A percentile compares a stretch with the other conserved stretches of the same genome.
These are phyloP conservation scores for Hsuehochloa calcarea DNA, from an alignment of 176 grass and related monocot genomes.

Conservation along the genomic window DNA sequence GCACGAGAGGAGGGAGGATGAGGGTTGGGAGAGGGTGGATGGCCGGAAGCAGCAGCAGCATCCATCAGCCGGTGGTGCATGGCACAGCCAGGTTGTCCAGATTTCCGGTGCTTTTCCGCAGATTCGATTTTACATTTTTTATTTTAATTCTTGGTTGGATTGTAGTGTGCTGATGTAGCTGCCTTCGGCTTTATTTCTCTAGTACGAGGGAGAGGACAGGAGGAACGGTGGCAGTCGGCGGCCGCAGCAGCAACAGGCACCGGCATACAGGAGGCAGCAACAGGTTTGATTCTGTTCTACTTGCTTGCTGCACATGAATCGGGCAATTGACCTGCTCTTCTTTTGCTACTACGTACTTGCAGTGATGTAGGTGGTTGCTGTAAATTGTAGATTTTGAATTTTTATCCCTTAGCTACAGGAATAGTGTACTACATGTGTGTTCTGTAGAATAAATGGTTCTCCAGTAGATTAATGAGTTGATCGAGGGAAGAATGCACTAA, in stretches of 20 bases:
- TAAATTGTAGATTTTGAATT: neutral
- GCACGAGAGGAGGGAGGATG: slow-evolving; percentile 29
- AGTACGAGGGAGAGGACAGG: slow-evolving; percentile 27
- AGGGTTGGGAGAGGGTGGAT: slow-evolving; percentile 18
- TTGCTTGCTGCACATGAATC: neutral
- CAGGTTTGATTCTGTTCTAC: slow-evolving; percentile 30
- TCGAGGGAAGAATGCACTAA: neutral
- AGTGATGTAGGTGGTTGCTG: neutral
- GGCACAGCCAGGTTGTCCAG: slow-evolving; percentile 5
- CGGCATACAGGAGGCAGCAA: slow-evolving; percentile 30
- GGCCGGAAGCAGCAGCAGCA: slow-evolving; percentile 44
- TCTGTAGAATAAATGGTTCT: neutral
- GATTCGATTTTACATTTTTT: neutral
- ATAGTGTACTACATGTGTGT: neutral
- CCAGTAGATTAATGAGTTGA: neutral
- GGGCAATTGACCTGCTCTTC: neutral
- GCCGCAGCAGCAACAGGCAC: slow-evolving; percentile 24
- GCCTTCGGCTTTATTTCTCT: neutral
- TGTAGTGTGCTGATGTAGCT: neutral
- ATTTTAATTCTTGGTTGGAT: neutral
- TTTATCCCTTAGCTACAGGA: neutral
- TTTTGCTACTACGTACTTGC: neutral
- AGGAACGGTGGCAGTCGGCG: neutral
- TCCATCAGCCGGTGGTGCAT: neutral
- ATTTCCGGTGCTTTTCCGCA: neutral